phyloP scores from a whole-genome alignment of 148 eudicot species.

The Cornus florida region DNA sequence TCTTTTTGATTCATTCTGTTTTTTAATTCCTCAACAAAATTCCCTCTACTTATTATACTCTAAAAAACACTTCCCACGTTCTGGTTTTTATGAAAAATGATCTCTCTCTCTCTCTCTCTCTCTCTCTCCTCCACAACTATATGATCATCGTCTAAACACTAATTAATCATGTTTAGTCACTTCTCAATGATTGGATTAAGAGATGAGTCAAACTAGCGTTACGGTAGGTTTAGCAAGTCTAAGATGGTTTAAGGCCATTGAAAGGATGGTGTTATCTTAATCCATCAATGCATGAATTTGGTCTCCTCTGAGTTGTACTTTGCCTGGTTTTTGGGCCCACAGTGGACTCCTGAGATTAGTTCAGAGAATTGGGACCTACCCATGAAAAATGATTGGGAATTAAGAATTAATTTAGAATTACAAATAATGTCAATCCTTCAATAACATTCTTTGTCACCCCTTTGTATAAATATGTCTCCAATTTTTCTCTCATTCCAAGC shows the following conservation, averaged over 20 bases:
- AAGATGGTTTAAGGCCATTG: conserved; percentile 4
- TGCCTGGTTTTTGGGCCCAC: conserved; percentile 39
- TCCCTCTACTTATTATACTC: not conserved
- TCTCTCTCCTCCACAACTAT: not conserved
- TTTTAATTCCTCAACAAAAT: not conserved
- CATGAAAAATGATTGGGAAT: conserved; percentile 14
- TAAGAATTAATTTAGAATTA: conserved; percentile 1
- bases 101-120: not conserved
- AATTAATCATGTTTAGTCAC: conserved; percentile 6
- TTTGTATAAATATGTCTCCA: conserved; percentile 37
- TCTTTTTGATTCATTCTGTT: conserved; percentile 10
- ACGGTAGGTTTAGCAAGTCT: not conserved
- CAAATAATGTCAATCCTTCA: conserved; percentile 29
- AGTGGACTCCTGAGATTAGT: conserved; percentile 41
- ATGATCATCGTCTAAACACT: not conserved
- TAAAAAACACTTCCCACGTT: conserved; percentile 8
- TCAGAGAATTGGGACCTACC: conserved; percentile 26
- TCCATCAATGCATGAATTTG: conserved; percentile 27
- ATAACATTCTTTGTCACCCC: conserved; percentile 11
- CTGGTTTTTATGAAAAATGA: not conserved
- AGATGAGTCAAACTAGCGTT: too few species aligned
- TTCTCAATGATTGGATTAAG: not conserved
- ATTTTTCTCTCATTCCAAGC: conserved; percentile 10
- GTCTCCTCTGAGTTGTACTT: conserved; percentile 44
- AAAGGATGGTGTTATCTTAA: conserved; percentile 13